Base-by-base conservation (phyloP, 2,329 filamentous ascomycete species). In the Aspergillus amoenus region DNA sequence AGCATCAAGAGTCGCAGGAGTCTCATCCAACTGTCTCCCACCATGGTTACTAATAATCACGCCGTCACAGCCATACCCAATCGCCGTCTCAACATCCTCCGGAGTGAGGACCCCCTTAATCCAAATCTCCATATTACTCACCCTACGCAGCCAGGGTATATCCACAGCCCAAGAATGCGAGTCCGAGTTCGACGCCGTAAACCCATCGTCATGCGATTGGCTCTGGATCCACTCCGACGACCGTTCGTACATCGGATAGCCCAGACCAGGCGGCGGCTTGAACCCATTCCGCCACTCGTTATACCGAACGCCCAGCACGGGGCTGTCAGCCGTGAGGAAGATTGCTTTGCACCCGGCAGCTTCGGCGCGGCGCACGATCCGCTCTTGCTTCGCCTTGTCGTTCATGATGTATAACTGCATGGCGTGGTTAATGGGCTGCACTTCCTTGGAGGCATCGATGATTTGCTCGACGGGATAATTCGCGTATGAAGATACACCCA, bases 301-400 rank as follows among this genome's bases (percentile, higher is more conserved):
- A 8, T 81, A 75, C 0, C 83, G 75, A 5, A 78, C 73, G 0
- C 82, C 83, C 0, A 85, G 73, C 2, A 82, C 75, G 0, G 83
- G 82, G 0, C 76, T 77, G 61, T 85, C 83, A 1, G 82, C 81
- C 0, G 83, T 82, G 2, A 85, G 66, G 37, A 85, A 76, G 4
- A 85, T 71, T 1, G 82, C 82, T 54, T 78, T 79, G 64, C 73
- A 63, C 67, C 73, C 63, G 71, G 68, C 60, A n/a, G 64, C 66
- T 47, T 71, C 69, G 4, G 67, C 68, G 7, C 71, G 67, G 13
- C 52, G 62, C 17, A 70, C 64, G 3, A 72, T 68, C 2, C 65
- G 62, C 17, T 61, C 63, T 44, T 68, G 60, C 13, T 68, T 66
- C 11, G 56, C 57, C 5, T 63, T 62, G 52, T 69, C 64, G 12